Percentiles rank a stretch among this genome's conserved stretches.
These are phyloP conservation scores for Neltuma alba DNA, from an alignment of 306 rosid species.

Conservation along the genomic window DNA sequence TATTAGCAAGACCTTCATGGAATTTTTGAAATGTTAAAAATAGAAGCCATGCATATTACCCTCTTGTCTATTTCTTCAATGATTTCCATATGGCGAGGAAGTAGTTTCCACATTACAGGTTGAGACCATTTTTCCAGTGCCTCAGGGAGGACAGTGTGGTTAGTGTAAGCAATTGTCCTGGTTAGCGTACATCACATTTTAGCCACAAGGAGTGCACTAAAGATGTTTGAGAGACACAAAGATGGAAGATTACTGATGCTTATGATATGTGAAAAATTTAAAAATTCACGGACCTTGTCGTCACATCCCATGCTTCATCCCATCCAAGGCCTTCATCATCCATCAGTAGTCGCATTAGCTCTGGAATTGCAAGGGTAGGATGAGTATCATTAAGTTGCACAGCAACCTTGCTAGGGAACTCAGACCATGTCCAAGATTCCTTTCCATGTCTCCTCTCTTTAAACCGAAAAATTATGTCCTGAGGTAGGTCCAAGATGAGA, in stretches of 20 bases:
- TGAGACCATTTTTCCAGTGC: constrained; percentile 99
- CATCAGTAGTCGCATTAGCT: constrained; percentile 88
- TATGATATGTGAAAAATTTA: constrained; percentile 17
- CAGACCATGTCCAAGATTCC: constrained; percentile 77
- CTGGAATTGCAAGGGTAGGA: constrained; percentile 97
- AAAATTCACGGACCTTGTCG: constrained; percentile 62
- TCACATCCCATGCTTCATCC: constrained; percentile 98
- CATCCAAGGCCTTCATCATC: constrained; percentile 94
- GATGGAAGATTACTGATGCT: constrained; percentile 15
- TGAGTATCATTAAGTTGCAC: constrained; percentile 97
- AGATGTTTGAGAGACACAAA: constrained; percentile 3
- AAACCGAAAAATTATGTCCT: constrained; percentile 90
- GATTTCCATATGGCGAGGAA: constrained; percentile 99
- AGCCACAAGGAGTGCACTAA: constrained; percentile 25
- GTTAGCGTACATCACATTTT: constrained; percentile 44
- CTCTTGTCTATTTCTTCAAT: constrained; percentile 93
- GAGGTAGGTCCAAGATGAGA: constrained; percentile 41
- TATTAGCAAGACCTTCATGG: neutral
- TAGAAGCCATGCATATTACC: constrained; percentile 44
- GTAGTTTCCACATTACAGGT: constrained; percentile 95
- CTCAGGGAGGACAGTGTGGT: constrained; percentile 99
- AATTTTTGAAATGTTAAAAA: constrained; percentile 6
- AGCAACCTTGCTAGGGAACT: constrained; percentile 91
- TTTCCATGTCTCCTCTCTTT: constrained; percentile 82
- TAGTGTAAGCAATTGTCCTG: constrained; percentile 97